Conservation (phyloP, 495 filamentous ascomycete genomes). For the Hypomontagnella submonticulosa region DNA sequence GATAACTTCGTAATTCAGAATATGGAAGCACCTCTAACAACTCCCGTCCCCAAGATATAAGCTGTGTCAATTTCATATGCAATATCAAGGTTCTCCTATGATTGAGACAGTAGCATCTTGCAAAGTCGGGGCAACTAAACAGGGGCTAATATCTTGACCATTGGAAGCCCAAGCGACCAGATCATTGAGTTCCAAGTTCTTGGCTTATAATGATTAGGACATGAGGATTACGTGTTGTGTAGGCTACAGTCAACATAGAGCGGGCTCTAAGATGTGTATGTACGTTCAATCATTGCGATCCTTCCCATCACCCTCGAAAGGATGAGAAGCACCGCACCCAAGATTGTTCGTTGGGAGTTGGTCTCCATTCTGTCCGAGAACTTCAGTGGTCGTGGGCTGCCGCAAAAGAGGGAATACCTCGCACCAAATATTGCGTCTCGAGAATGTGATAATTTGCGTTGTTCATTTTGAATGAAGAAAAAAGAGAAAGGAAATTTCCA, state of each 20-base stretch:
- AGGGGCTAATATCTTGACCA: too few relatives aligned
- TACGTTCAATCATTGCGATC: constrained; percentile 68
- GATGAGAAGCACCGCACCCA: constrained; percentile 66
- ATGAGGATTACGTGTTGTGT: not conserved
- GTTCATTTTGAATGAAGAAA: constrained; percentile 59
- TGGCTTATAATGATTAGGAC: too few relatives aligned
- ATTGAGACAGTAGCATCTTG: too few relatives aligned
- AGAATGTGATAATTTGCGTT: constrained; percentile 66
- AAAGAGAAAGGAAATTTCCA: constrained; percentile 44
- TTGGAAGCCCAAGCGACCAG: too few relatives aligned
- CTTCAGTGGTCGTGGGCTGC: constrained; percentile 60
- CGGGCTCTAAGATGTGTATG: constrained; percentile 42
- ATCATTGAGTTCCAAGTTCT: too few relatives aligned
- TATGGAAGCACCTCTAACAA: too few relatives aligned
- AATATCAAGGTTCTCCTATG: too few relatives aligned
- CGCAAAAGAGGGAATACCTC: constrained; percentile 53
- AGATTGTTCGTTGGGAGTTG: constrained; percentile 62
- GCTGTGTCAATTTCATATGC: too few relatives aligned
- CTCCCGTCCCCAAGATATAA: too few relatives aligned
- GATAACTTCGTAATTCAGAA: too few relatives aligned
- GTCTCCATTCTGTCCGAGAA: constrained; percentile 66
- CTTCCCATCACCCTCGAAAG: constrained; percentile 54
- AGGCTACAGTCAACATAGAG: not conserved
- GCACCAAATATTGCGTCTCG: constrained; percentile 57
- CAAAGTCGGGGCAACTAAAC: too few relatives aligned